A percentile compares a stretch with the other conserved stretches of the same genome.
Conservation (phyloP, 2,329 filamentous ascomycete genomes). For the Stemphylium lycopersici region DNA sequence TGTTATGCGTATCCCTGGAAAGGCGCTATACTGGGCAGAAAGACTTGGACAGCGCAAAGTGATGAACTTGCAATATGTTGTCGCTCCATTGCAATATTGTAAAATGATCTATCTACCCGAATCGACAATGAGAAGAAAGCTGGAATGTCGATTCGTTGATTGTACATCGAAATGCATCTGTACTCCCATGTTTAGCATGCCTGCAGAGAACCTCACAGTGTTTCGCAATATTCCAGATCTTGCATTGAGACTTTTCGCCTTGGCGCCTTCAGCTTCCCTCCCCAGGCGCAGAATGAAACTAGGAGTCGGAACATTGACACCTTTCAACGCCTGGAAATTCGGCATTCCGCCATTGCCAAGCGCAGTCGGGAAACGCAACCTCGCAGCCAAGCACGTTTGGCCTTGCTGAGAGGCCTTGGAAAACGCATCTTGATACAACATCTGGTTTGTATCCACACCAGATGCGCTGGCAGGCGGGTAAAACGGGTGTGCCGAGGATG, state of each 20-base stretch:
- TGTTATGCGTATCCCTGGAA: slow-evolving; percentile 11
- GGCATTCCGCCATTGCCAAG: slow-evolving; percentile 21
- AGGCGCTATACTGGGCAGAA: no score
- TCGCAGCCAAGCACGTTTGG: slow-evolving; percentile 33
- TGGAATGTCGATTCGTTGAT: no score
- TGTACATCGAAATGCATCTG: no score
- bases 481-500: no score
- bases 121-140: no score
- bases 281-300: slow-evolving; percentile 26
- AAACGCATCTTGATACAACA: slow-evolving; percentile 23
- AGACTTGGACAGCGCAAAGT: no score
- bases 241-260: slow-evolving; percentile 25
- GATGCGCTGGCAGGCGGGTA: no score
- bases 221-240: background rate
- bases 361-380: slow-evolving; percentile 22
- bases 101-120: no score
- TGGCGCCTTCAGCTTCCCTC: slow-evolving; percentile 22
- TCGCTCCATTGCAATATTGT: no score
- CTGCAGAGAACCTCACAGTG: background rate
- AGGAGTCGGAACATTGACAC: slow-evolving; percentile 17
- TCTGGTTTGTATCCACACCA: slow-evolving; percentile 10
- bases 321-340: slow-evolving; percentile 12
- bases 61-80: slow-evolving; percentile 16
- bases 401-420: slow-evolving; percentile 7
- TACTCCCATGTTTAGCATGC: no score